Evolutionary conservation across 1,284 basidiomycete genomes (phyloP).

Genomic region (Ceratobasidium sp.): DNA sequence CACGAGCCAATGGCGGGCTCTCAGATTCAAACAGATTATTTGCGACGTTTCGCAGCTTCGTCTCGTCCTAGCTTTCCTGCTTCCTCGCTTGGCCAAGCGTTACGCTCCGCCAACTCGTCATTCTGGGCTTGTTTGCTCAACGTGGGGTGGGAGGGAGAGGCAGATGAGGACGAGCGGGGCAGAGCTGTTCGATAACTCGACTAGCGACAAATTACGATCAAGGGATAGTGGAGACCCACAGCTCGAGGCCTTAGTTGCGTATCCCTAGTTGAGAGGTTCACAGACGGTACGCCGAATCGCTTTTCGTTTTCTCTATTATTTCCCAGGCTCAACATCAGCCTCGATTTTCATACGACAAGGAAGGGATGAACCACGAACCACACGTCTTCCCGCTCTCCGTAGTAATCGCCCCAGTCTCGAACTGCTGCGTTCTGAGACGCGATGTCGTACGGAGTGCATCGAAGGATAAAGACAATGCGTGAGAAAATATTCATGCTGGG

Average conservation of each 20-base stretch:
- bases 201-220: neutral
- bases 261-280: slow-evolving; percentile 3
- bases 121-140: slow-evolving; percentile 7
- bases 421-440: slow-evolving; percentile 1
- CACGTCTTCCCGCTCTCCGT: slow-evolving; percentile 7
- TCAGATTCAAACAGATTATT: neutral
- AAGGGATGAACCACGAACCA: neutral
- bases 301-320: slow-evolving; percentile 30
- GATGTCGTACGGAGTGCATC: slow-evolving; percentile 10
- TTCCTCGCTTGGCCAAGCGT: slow-evolving; percentile 40
- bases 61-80: slow-evolving; percentile 38
- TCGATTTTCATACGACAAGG: neutral
- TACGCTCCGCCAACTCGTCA: slow-evolving; percentile 31
- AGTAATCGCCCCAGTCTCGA: neutral
- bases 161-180: slow-evolving; percentile 22
- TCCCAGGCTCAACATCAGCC: neutral
- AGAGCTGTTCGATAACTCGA: neutral
- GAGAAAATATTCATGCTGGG: neutral
- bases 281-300: slow-evolving; percentile 22
- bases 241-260: slow-evolving; percentile 13
- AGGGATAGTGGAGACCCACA: neutral
- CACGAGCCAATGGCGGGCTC: neutral
- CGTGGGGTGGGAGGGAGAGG: slow-evolving; percentile 27
- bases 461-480: neutral
- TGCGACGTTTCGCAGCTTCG: slow-evolving; percentile 31